Base-by-base conservation (phyloP, 2,329 filamentous ascomycete genomes). In the Cladosporium sp. region DNA sequence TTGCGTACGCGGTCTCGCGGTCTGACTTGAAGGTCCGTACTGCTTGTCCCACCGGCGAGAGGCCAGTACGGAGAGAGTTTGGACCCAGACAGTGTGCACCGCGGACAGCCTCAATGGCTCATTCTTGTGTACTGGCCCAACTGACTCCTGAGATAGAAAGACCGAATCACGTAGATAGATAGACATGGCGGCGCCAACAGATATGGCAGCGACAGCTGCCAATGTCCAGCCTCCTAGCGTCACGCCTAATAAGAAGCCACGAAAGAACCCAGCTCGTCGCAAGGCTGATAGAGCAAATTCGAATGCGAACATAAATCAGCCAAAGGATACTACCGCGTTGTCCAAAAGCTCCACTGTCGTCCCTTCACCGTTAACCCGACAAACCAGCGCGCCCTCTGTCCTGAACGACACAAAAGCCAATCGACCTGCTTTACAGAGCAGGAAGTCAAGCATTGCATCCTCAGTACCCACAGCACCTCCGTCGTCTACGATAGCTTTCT, bases 241-340 rank as follows among this genome's bases (percentile, higher is more conserved):
- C 24, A 26, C 51, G 2, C 18, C 61, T 6, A 26, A 47, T n/a
- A 70, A 69, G 58, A 66, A 66, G 51, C 58, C 58, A 18, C 67
- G 70, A 60, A 64, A 67, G 61, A 72, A 72, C 44, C 71, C 71
- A 47, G 68, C 68, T 26, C 66, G 71, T 44, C 66, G 71, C n/a
- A 72, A 70, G 54, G 64, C 70, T 36, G 66, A 67, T 4, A 69
- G 68, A 32, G 55, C 63, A 4, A 69, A 65, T 24, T 24, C 55
- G 4, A 41, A 34, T n/a, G 24, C n/a, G 34, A 41, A 21, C 21
- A 15, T 32, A 36, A 28, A 36, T 11, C 57, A 24, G 24, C 8
- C 36, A 12, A 47, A 59, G 24, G 36, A 59, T 34, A 21, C 11
- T 10, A 14, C 32, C 14, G 4, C 32, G 34, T 24, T n/a, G 14